Conservation (phyloP, 2,329 filamentous ascomycete species). For the Aspergillus amoenus region DNA sequence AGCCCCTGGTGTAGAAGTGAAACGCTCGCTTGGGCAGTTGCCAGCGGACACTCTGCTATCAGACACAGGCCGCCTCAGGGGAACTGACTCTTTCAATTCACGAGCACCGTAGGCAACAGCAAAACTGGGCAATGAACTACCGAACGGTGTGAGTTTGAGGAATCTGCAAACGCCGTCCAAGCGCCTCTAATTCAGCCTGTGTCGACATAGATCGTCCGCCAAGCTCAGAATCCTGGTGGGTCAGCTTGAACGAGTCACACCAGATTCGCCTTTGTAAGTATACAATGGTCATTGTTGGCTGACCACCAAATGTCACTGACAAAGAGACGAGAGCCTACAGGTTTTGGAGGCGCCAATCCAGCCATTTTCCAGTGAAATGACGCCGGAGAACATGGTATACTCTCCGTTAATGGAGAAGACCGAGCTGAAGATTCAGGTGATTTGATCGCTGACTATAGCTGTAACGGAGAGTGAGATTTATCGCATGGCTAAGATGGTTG, state of each 20-base stretch:
- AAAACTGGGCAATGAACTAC: too few relatives aligned
- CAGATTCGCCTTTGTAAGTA: too few relatives aligned
- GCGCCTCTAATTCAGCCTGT: too few relatives aligned
- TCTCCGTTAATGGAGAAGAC: background rate
- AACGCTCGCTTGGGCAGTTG: conserved; percentile 2
- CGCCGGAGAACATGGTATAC: too few relatives aligned
- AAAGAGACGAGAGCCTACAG: background rate
- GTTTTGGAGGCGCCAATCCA: background rate
- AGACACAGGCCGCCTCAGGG: background rate
- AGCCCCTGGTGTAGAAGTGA: conserved; percentile 6
- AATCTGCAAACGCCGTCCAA: too few relatives aligned
- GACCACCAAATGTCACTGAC: background rate
- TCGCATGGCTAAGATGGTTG: background rate
- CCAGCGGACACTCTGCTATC: background rate
- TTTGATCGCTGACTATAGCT: background rate
- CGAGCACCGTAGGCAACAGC: background rate
- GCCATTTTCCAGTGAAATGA: background rate
- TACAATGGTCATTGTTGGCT: too few relatives aligned
- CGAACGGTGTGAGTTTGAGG: too few relatives aligned
- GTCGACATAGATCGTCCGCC: too few relatives aligned
- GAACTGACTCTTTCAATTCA: background rate
- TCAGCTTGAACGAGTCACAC: too few relatives aligned
- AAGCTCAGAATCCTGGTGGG: too few relatives aligned
- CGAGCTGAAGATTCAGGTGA: background rate
- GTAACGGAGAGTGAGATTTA: background rate